Evolutionary conservation across 495 filamentous ascomycete species (phyloP).

Genomic region (Neurospora sp.): DNA sequence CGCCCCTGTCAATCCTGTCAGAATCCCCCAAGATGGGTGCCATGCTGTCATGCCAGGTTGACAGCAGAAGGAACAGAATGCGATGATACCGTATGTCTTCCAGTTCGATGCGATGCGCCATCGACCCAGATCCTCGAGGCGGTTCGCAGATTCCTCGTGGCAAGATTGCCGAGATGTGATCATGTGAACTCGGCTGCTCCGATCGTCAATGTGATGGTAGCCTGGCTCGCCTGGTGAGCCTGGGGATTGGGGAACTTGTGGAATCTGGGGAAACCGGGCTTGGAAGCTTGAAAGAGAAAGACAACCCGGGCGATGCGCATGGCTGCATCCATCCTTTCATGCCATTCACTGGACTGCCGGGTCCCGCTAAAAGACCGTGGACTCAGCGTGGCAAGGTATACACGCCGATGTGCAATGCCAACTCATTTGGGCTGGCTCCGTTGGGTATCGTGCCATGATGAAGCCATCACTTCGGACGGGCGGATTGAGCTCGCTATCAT

Average conservation of each 20-base stretch:
- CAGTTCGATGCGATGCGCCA: neutral
- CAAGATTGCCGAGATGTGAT: neutral
- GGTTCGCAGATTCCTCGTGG: neutral
- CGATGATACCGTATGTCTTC: neutral
- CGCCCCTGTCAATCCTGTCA: neutral
- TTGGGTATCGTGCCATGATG: neutral
- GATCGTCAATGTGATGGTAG: neutral
- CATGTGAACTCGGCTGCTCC: neutral
- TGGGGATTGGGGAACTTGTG: neutral
- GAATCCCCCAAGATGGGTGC: neutral
- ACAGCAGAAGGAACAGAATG: neutral
- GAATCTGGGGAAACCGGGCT: neutral
- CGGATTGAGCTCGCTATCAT: neutral
- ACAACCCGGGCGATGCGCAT: neutral
- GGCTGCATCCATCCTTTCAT: neutral
- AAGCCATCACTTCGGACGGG: neutral
- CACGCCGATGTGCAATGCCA: neutral
- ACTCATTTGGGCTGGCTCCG: neutral
- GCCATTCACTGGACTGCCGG: neutral
- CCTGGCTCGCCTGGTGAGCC: neutral
- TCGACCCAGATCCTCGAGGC: neutral
- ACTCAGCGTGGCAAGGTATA: neutral
- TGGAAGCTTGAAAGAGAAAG: neutral
- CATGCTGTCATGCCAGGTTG: neutral
- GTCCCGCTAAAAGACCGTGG: neutral